Base-by-base conservation (phyloP, 2,329 filamentous ascomycete genomes). In the Neopestalotiopsis clavispora region DNA sequence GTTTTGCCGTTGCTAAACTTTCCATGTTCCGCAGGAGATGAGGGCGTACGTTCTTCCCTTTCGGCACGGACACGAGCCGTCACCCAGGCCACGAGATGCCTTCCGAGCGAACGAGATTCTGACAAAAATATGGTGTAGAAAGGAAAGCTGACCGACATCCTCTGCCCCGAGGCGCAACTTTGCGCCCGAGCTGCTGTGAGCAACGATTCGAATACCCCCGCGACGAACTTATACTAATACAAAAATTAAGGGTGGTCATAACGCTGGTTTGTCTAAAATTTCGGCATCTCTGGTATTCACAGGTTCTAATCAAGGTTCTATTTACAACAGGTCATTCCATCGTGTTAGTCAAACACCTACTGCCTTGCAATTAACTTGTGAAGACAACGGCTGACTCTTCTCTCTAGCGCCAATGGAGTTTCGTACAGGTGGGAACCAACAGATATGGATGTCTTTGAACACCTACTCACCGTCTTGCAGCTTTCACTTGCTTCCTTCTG, bases 401-500 rank as follows among this genome's bases (percentile, higher is more conserved):
- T 49, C 34, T 34, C 23, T 23, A 69, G 65, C 52, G 69, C 69
- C n/a, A 70, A 68, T 34, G 69, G 69, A 40, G 66, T 70, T 20
- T 68, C 66, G n/a, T 69, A 69, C 57, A 67, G 65, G 68, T 69
- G 42, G 20, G 62, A 20, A 23, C 5, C 52, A 40, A 14, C 32
- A 63, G 60, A 23, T 4, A 42, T 13, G 30, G 60, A 63, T 9
- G n/a, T 23, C 23, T 14, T 14, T 28, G 9, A 59, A 59, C 57
- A 59, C 13, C 28, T 52, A 52, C 62, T 65, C 23, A 65, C 62
- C 13, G 7, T 52, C 23, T 40, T 9, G n/a, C n/a, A 67, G 64
- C 64, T 70, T 70, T 59, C 69, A 70, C 38, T 49, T 70, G 38
- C 69, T 70, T 42, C 69, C 90, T 30, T 92, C 89, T 68, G 93